Base-by-base conservation (phyloP, 495 filamentous ascomycete genomes). In the Lophiostoma macrostomum region DNA sequence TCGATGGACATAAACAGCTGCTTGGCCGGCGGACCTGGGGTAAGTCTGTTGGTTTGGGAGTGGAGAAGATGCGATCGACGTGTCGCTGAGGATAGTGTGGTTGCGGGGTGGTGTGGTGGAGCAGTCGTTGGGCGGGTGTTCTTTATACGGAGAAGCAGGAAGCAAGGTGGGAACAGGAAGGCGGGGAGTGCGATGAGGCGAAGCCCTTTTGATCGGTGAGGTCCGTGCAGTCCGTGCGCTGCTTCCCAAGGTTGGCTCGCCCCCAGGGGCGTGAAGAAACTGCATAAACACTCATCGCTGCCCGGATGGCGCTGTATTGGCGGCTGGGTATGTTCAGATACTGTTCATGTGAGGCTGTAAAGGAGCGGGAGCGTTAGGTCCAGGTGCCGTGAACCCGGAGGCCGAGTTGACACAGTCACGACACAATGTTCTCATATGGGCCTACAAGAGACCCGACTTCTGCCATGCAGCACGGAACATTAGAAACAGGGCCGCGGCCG, bases 1-100 rank as follows among this genome's bases (percentile, higher is more conserved):
- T 96, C 87, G 89, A 96, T 96, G 85, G 90, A 95, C 91, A 95
- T 96, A 95, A 94, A 95, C 50, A 50, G 36, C 41, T 58, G 50
- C 40, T 46, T 57, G 49, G 27, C 56, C 47, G 36, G 35, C 30
- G 22, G 38, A 54, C 50, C 47, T 58, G 48, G 53, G 47, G 53
- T 50, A 48, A 53, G 46, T 57, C 53, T 62, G 45, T 40, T 38
- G 43, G 22, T 38, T 19, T n/a, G 19, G 22, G 32, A 48, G 48
- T 41, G 49, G 32, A 30, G 42, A 37, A 42, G 41, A 35, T 31
- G 56, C 44, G 50, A 44, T 54, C 27, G 43, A 53, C 3, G 42
- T 47, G 35, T 35, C 35, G 57, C 46, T 56, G 45, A 41, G 46
- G 23, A 41, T 39, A 37, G 16, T 40, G 27, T 10, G 19, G 38